Percentiles rank a stretch among this genome's conserved stretches.
phyloP scores from a whole-genome alignment of 495 filamentous ascomycete genomes.

The Lasiosphaeria ovina region DNA sequence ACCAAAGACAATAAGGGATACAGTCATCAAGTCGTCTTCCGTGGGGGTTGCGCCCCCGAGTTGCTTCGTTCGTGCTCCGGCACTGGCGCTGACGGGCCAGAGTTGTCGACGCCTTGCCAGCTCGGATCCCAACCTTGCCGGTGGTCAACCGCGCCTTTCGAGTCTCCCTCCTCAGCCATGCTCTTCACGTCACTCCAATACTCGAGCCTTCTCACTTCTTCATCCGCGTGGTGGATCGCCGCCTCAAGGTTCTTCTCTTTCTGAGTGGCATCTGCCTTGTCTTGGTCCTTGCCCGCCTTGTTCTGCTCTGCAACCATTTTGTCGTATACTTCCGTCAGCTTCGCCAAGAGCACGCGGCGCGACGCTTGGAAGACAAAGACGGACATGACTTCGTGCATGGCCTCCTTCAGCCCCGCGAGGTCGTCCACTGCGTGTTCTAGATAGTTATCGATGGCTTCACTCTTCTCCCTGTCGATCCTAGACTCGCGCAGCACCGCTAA shows the following conservation, averaged over 20 bases:
- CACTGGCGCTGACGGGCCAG: conserved; percentile 32
- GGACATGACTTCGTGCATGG: conserved; percentile 82
- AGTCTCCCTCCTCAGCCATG: conserved; percentile 55
- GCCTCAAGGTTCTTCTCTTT: conserved; percentile 44
- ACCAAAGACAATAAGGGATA: background rate
- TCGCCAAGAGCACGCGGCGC: conserved; percentile 67
- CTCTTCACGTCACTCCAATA: conserved; percentile 74
- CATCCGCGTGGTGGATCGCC: conserved; percentile 62
- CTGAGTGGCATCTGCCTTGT: conserved; percentile 22
- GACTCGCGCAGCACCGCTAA: conserved; percentile 61
- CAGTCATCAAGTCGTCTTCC: background rate
- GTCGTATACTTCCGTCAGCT: conserved; percentile 63
- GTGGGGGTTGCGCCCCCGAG: background rate
- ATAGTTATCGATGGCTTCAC: conserved; percentile 76
- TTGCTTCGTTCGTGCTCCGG: conserved; percentile 6
- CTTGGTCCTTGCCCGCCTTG: conserved; percentile 28
- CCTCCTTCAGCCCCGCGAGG: conserved; percentile 68
- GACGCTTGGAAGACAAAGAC: conserved; percentile 88
- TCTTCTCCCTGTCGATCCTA: conserved; percentile 86
- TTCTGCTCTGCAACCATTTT: conserved; percentile 33
- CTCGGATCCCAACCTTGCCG: conserved; percentile 44
- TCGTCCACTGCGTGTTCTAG: conserved; percentile 77
- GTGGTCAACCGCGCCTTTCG: conserved; percentile 43
- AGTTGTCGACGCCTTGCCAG: conserved; percentile 46
- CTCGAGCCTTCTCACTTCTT: conserved; percentile 64